Conservation (phyloP, 2,329 filamentous ascomycete genomes). For the Rachicladosporium sp. region DNA sequence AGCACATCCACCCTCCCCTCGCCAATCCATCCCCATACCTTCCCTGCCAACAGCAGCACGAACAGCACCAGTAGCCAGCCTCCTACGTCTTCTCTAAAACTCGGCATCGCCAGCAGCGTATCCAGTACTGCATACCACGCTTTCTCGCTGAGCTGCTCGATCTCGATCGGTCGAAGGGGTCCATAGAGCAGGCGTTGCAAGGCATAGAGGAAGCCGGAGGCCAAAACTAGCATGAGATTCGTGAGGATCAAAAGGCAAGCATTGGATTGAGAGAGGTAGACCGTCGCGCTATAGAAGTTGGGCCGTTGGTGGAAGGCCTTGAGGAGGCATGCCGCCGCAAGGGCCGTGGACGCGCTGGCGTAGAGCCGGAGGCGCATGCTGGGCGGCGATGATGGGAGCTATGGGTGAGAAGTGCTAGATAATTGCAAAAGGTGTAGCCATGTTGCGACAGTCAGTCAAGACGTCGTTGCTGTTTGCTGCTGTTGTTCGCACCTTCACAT, state of each 20-base stretch:
- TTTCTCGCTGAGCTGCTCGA: constrained; percentile 93
- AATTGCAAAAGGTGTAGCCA: too few species aligned
- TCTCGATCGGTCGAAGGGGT: constrained; percentile 79
- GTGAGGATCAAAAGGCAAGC: constrained; percentile 88
- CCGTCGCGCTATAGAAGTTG: constrained; percentile 97
- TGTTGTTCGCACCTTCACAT: too few species aligned
- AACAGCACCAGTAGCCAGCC: constrained; percentile 97
- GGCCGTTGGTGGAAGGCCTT: constrained; percentile 89
- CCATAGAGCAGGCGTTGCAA: constrained; percentile 87
- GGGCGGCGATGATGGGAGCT: neutral
- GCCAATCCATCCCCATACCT: constrained; percentile 97
- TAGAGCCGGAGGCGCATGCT: constrained; percentile 22
- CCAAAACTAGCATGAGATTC: constrained; percentile 75
- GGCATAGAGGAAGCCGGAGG: constrained; percentile 69
- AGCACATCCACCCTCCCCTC: constrained; percentile 87
- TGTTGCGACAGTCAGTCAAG: too few species aligned
- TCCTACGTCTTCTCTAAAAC: constrained; percentile 89
- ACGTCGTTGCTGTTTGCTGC: too few species aligned
- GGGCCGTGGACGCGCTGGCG: constrained; percentile 54
- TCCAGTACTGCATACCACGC: constrained; percentile 97
- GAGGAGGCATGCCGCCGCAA: constrained; percentile 71
- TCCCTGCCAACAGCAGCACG: constrained; percentile 77
- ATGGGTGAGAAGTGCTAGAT: too few species aligned
- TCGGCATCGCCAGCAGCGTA: constrained; percentile 94
- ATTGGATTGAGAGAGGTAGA: constrained; percentile 93